phyloP scores from a whole-genome alignment of 164 flowering plant species.

The Aristolochia californica region DNA sequence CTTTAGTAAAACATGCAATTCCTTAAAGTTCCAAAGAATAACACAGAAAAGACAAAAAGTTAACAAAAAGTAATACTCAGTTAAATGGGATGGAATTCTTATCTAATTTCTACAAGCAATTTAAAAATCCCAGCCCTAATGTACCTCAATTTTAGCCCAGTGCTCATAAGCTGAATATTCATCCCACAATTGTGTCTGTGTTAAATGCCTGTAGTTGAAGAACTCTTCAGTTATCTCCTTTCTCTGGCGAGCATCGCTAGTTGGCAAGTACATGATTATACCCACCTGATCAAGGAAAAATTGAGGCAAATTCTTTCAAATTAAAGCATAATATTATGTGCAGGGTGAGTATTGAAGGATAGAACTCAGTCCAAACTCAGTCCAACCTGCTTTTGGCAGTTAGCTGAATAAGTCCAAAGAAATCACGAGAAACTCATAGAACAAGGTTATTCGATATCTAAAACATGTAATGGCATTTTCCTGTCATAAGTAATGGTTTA shows the following conservation, averaged over 20 bases:
- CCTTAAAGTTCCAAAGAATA: too few relatives aligned
- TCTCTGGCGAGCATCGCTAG: constrained; percentile 83
- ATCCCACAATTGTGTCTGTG: constrained; percentile 69
- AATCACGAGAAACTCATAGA: too few relatives aligned
- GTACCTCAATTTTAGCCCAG: constrained; percentile 99
- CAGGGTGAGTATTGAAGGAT: too few relatives aligned
- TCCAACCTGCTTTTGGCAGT: too few relatives aligned
- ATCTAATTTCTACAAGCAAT: not conserved
- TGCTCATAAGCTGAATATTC: constrained; percentile 86
- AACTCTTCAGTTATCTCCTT: constrained; percentile 93
- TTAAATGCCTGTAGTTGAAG: constrained; percentile 69
- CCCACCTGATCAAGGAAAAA: constrained; percentile 61
- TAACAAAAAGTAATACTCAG: not conserved
- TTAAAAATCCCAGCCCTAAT: not conserved
- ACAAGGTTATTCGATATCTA: too few relatives aligned
- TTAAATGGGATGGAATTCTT: not conserved
- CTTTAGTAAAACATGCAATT: too few relatives aligned
- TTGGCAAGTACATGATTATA: constrained; percentile 98
- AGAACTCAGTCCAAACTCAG: too few relatives aligned
- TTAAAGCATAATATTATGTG: not conserved
- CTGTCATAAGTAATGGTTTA: too few relatives aligned
- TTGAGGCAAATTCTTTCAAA: not conserved
- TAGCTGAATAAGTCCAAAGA: too few relatives aligned
- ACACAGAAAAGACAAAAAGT: not conserved
- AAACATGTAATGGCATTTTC: too few relatives aligned